Evolutionary conservation across 805 yeast genomes (phyloP), one percentile per base, ranked within the genome.

Genomic region (Yarrowia sp.): DNA sequence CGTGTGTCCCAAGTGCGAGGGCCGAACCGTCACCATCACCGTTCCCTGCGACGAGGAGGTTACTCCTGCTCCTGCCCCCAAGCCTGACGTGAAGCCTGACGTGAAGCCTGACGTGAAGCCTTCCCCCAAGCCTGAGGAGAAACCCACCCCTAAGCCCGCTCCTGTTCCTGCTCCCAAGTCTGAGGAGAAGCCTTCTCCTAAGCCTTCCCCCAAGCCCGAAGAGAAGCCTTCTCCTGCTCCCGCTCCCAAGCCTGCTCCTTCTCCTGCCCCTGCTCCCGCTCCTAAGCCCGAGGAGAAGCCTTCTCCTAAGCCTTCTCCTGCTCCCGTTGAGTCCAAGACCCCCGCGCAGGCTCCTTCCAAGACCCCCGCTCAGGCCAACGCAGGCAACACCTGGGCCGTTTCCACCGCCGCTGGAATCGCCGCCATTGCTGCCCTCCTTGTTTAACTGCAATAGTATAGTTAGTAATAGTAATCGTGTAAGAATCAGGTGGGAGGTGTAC

Each of bases 341-440:
- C 14, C 46, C 46, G 30, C 3, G 30, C 46, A 42, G 46, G 30
- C 15, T 19, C 33, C 49, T 15, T 2, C 33, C 14, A 12, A 24
- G 30, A 24, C 33, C n/a, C 38, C 53, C 53, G 53, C 20, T 9
- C 56, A 52, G 56, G 56, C 40, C 30, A 52, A 52, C 56, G 42
- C 42, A 2, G 56, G 42, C 30, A 36, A 34, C 56, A 52, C 42
- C 42, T 52, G 56, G 56, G 56, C 56, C 56, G 56, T 52, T 36
- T 52, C 56, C 43, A 52, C 56, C 33, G 56, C 56, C 15, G 56
- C 56, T 52, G 56, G 56, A 34, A 52, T 52, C 56, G 56, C 56
- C 56, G 56, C 56, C 56, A 52, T 52, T 13, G 56, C 56, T 7
- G 56, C 56, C 39, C 33, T 52, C 9, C 56, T 52, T 2, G 56